Percentiles rank a stretch among this genome's conserved stretches.
Conservation (phyloP, 2,329 filamentous ascomycete genomes). For the Fusarium sp. region DNA sequence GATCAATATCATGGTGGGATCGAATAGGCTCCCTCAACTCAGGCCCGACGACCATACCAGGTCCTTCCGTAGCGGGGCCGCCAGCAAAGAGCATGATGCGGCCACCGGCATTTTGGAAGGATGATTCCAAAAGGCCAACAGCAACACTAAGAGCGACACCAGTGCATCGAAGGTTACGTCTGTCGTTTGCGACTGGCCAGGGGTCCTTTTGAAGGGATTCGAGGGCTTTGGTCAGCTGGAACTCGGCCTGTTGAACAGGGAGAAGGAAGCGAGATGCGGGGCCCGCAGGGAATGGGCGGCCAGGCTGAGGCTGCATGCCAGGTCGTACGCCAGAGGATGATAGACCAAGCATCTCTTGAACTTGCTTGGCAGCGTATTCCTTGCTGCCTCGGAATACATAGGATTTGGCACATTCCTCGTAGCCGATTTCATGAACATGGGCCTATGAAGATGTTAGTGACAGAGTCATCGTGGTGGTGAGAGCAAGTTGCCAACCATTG, state of each 20-base stretch:
- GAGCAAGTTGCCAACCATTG: slow-evolving; percentile 74
- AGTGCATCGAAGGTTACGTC: slow-evolving; percentile 89
- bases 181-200: slow-evolving; percentile 96
- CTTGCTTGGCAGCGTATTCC: slow-evolving; percentile 97
- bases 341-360: slow-evolving; percentile 98
- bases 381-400: slow-evolving; percentile 99
- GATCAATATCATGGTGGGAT: slow-evolving; percentile 98
- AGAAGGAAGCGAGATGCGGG: slow-evolving; percentile 91
- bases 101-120: slow-evolving; percentile 94
- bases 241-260: slow-evolving; percentile 95
- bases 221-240: slow-evolving; percentile 94
- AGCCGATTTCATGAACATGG: slow-evolving; percentile 97
- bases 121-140: slow-evolving; percentile 90
- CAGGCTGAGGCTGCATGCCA: slow-evolving; percentile 79
- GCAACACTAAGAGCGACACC: slow-evolving; percentile 97
- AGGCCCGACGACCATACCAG: slow-evolving; percentile 95
- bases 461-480: not conserved
- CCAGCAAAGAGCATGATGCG: slow-evolving; percentile 98
- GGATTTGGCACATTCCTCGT: slow-evolving; percentile 97
- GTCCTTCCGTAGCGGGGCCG: slow-evolving; percentile 94
- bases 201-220: slow-evolving; percentile 97
- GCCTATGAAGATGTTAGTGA: slow-evolving; percentile 65
- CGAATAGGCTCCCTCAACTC: slow-evolving; percentile 96
- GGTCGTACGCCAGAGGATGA: slow-evolving; percentile 80
- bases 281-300: slow-evolving; percentile 80